Percentiles rank a stretch among this genome's conserved stretches.
Evolutionary conservation across 73 alveolate genomes (phyloP).

Genomic region (Tetrahymena malaccensis): DNA sequence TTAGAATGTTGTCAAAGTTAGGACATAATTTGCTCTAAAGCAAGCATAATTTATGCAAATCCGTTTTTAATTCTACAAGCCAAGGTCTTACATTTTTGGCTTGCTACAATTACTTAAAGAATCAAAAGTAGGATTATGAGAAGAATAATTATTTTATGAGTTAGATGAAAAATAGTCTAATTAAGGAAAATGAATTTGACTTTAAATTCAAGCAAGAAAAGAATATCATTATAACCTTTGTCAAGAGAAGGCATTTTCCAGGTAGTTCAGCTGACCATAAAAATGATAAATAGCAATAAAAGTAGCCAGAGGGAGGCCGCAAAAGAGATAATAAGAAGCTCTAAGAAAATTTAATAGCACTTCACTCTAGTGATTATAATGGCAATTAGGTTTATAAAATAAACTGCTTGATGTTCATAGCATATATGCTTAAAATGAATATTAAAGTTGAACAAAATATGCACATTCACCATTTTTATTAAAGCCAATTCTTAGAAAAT

Average conservation of each 20-base stretch:
- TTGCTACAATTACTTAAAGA: not conserved
- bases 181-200: not conserved
- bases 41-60: not conserved
- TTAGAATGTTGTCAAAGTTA: not conserved
- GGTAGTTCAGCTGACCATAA: not conserved
- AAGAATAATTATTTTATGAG: not conserved
- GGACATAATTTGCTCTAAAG: not conserved
- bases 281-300: not conserved
- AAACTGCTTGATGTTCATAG: not conserved
- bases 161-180: not conserved
- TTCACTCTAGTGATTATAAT: not conserved
- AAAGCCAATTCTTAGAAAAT: not conserved
- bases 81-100: not conserved
- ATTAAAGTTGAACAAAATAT: not conserved
- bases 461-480: not conserved
- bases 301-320: not conserved
- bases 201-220: not conserved
- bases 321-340: not conserved
- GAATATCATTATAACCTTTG: not conserved
- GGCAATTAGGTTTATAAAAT: not conserved
- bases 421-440: not conserved
- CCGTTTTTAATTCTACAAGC: not conserved
- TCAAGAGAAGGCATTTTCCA: not conserved
- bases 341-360: not conserved
- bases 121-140: not conserved